Base-by-base conservation (phyloP, 345 rosid genomes). In the Linum usitatissimum region DNA sequence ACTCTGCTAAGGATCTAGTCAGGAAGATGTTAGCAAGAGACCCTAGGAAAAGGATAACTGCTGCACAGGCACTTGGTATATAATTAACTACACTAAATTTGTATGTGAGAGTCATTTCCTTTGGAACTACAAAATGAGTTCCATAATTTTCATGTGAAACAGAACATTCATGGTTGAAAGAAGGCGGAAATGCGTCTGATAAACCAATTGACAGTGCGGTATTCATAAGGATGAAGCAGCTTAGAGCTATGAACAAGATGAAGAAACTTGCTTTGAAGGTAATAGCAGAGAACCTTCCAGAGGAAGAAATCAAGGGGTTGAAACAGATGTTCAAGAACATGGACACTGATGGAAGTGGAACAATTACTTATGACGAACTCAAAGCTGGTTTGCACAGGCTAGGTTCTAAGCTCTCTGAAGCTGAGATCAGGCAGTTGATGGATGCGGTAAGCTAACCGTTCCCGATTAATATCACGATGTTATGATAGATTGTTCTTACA, bases 301-400 rank as follows among this genome's bases (percentile, higher is more conserved):
- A 56, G 10, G 76, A 73, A 61, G 76, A 73, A 34, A 73, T 73
- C 55, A 64, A 73, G 69, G 76, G 76, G 38, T 64, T 73, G 30
- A 73, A 8, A 54, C 76, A 73, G 30, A 64, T 73, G 76, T 73
- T 73, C 66, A 60, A 64, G 34, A 73, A 73, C 68, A 73, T 73
- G 59, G 76, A 73, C 65, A 76, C 59, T 0, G 79, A 76, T 30
- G 38, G 58, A 12, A 76, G 76, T 59, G 79, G 79, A 8, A 59
- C 76, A 6, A 76, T 76, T 55, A 76, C 79, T 34, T 71, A 40
- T 6, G 79, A 76, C 2, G 79, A 76, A 56, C 76, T 76, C n/a
- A 71, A 65, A 66, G 31, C 38, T 6, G 79, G 79, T n/a, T 19
- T 76, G 42, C 10, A 3, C 1, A 71, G 71, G 57, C 62, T 68